These are phyloP conservation scores for Yarrowia phangngaensis DNA, from an alignment of 805 yeast genomes.

Conservation along the genomic window DNA sequence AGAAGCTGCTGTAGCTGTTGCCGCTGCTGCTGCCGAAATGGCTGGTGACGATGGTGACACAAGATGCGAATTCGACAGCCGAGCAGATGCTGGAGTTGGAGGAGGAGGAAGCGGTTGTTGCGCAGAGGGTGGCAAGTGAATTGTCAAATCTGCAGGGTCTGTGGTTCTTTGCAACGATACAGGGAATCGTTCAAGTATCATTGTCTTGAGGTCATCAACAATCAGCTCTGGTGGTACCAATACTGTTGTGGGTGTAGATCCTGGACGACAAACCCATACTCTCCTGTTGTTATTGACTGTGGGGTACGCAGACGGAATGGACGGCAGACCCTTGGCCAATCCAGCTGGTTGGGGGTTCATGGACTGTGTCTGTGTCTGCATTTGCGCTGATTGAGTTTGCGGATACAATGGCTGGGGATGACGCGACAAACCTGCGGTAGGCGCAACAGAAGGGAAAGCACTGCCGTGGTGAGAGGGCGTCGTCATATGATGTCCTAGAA, in stretches of 20 bases:
- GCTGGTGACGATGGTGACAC: constrained; percentile 9
- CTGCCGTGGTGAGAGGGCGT: constrained; percentile 26
- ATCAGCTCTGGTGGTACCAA: constrained; percentile 58
- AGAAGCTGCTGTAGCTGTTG: constrained; percentile 18
- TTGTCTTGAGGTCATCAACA: constrained; percentile 75
- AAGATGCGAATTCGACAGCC: constrained; percentile 5
- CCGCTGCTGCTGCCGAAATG: not conserved
- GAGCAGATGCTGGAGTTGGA: not conserved
- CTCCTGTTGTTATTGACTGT: constrained; percentile 11
- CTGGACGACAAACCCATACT: constrained; percentile 41
- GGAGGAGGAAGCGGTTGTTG: not conserved
- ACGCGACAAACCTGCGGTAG: constrained; percentile 2
- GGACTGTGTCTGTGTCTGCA: not conserved
- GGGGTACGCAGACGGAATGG: constrained; percentile 2
- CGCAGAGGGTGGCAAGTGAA: constrained; percentile 30
- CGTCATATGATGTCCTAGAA: constrained; percentile 24
- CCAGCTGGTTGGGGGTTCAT: constrained; percentile 6
- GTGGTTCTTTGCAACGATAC: constrained; percentile 56
- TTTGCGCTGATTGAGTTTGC: not conserved
- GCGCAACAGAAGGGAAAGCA: constrained; percentile 16
- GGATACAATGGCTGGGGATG: constrained; percentile 13
- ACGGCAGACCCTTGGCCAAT: constrained; percentile 16
- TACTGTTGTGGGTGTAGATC: constrained; percentile 61
- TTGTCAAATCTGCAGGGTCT: constrained; percentile 62
- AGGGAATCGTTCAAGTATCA: constrained; percentile 62